Evolutionary conservation across 2,329 filamentous ascomycete genomes (phyloP).

Genomic region (Emericellopsis cladophorae): DNA sequence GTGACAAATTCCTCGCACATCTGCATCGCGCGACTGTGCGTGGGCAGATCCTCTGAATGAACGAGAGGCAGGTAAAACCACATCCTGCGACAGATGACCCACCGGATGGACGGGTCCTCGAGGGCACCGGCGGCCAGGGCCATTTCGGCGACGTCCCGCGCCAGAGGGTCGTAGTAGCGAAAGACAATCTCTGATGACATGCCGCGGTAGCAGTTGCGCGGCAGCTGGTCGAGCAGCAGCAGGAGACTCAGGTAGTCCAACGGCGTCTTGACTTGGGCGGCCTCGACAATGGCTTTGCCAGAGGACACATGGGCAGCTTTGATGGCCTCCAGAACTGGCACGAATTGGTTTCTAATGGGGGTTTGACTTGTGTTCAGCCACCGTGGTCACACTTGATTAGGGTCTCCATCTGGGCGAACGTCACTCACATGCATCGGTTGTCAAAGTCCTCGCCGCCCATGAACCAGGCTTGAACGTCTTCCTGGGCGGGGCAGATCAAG

Average conservation of each 20-base stretch:
- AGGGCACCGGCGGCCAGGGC: constrained; percentile 16
- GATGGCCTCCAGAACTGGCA: constrained; percentile 19
- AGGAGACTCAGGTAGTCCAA: constrained; percentile 34
- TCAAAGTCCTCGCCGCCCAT: constrained; percentile 19
- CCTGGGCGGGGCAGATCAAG: constrained; percentile 11
- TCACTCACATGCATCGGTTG: constrained; percentile 17
- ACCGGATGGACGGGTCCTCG: constrained; percentile 14
- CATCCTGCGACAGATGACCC: constrained; percentile 23
- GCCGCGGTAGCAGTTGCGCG: constrained; percentile 47
- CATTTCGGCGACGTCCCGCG: constrained; percentile 25
- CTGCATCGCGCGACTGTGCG: constrained; percentile 25
- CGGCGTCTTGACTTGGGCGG: constrained; percentile 12
- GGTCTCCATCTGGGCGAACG: not conserved
- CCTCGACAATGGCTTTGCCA: constrained; percentile 14
- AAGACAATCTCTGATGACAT: constrained; percentile 31
- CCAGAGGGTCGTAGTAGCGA: constrained; percentile 41
- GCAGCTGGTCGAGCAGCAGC: constrained; percentile 49
- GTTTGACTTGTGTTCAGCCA: no score
- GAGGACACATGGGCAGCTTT: constrained; percentile 11
- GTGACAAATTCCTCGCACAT: constrained; percentile 16
- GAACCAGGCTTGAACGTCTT: constrained; percentile 20
- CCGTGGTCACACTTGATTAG: not conserved
- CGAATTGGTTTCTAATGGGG: constrained; percentile 15
- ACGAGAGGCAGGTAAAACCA: constrained; percentile 51
- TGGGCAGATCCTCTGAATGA: constrained; percentile 38